Base-by-base conservation (phyloP, 805 yeast species). In the Zygosaccharomyces bisporus region DNA sequence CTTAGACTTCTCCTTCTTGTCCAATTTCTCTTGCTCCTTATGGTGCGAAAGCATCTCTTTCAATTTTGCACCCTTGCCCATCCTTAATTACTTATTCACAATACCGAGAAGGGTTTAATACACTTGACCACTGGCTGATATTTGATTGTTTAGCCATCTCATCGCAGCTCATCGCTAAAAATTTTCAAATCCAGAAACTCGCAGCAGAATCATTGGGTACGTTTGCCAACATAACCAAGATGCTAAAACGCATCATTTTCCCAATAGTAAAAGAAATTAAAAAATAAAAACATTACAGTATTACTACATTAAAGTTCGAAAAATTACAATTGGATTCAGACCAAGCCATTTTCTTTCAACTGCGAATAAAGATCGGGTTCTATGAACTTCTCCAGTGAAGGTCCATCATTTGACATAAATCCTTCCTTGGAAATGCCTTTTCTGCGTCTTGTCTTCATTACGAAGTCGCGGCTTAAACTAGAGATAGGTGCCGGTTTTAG, bases 401-500 rank as follows among this genome's bases (percentile, higher is more conserved):
- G 69, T 1, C 67, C 68, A 25, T 57, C 64, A 20, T 57, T 54
- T 1, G 60, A 50, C 50, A 52, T 51, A 36, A 53, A 53, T 6
- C 63, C 65, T 48, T 83, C 95, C 10, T 82, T 86, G 6, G 79
- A 73, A 27, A 91, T 66, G 0, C 97, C 98, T 60, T 89, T 91
- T 55, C 97, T 75, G 55, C 81, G 79, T 61, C 99, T 74, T 0
- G 96, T 88, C 63, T 95, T 93, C 67, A 87, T 67, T 23, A 88
- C 82, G 56, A 89, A 87, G 64, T 93, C 99, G 45, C 99, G 72
- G 1, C 96, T 91, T 46, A 90, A 67, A 2, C 85, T 80, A 7
- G 69, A 69, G 0, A 72, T 65, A 4, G 83, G 81, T 1, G 93
- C 96, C 0, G 96, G 86, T 53, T 79, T 80, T 60, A 91, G 70